A percentile compares a stretch with the other conserved stretches of the same genome.
Evolutionary conservation across 768 basidiomycete species (phyloP).

Genomic region (Xanthoconium purpureum): DNA sequence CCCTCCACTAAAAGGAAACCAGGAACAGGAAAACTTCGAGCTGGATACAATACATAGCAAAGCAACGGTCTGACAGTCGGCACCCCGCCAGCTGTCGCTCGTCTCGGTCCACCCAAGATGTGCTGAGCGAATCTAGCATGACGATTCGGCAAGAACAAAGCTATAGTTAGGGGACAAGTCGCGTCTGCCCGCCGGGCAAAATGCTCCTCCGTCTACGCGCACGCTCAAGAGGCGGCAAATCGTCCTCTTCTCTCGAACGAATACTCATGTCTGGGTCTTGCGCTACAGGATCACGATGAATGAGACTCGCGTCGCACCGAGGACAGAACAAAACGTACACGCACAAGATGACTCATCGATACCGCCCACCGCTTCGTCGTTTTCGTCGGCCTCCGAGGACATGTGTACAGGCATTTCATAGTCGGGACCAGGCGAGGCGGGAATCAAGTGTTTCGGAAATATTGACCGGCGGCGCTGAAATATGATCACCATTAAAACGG

Average conservation of each 20-base stretch:
- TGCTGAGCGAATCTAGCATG: too few relatives aligned
- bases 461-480: conserved; percentile 69
- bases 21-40: neutral
- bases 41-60: conserved; percentile 5
- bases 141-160: neutral
- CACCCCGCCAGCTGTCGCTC: neutral
- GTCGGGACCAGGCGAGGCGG: conserved; percentile 20
- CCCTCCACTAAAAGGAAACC: neutral
- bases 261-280: conserved; percentile 29
- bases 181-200: conserved; percentile 32
- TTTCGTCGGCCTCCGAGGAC: conserved; percentile 29
- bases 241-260: conserved; percentile 45
- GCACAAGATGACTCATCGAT: conserved; percentile 22
- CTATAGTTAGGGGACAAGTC: conserved; percentile 16
- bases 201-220: conserved; percentile 52
- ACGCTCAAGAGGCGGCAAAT: conserved; percentile 66
- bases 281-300: neutral
- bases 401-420: conserved; percentile 8
- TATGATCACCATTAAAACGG: neutral
- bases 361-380: conserved; percentile 31
- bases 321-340: conserved; percentile 6
- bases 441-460: conserved; percentile 58
- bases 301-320: conserved; percentile 7
- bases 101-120: neutral
- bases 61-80: neutral